A percentile compares a stretch with the other conserved stretches of the same genome.
Evolutionary conservation across 2,329 filamentous ascomycete genomes (phyloP).

Genomic region (Talaromyces islandicus): DNA sequence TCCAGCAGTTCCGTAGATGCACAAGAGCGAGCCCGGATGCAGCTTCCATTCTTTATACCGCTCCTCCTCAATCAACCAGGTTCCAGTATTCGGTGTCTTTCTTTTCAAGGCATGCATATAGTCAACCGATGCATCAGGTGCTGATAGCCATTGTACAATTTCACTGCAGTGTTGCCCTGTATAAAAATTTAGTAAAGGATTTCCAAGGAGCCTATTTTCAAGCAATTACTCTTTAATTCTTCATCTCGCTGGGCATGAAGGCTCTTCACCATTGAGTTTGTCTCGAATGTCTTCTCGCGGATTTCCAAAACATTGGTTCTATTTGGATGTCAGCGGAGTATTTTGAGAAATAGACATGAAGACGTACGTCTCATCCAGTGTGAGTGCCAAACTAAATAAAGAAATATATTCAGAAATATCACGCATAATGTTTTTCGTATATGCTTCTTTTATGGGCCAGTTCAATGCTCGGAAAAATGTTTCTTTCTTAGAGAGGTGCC

Average conservation of each 20-base stretch:
- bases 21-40: conserved; percentile 27
- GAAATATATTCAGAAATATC: conserved; percentile 7
- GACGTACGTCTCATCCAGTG: conserved; percentile 6
- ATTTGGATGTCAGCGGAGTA: background rate
- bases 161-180: background rate
- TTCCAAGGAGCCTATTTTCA: background rate
- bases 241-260: conserved; percentile 3
- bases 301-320: conserved; percentile 8
- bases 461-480: background rate
- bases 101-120: conserved; percentile 2
- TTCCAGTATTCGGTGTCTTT: conserved; percentile 4
- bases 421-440: conserved; percentile 3
- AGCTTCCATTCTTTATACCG: conserved; percentile 4
- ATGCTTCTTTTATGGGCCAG: conserved; percentile 7
- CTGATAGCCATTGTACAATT: conserved; percentile 5
- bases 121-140: conserved; percentile 7
- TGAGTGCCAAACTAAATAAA: conserved; percentile 5
- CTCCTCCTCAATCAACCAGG: background rate
- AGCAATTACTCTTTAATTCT: conserved; percentile 3
- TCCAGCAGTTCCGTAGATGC: conserved; percentile 36
- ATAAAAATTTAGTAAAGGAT: background rate
- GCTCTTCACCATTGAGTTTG: background rate
- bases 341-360: background rate
- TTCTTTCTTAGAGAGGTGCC: background rate
- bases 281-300: conserved; percentile 4